Conservation (phyloP, 2,329 filamentous ascomycete species). For the Domatiomyces catenatus region DNA sequence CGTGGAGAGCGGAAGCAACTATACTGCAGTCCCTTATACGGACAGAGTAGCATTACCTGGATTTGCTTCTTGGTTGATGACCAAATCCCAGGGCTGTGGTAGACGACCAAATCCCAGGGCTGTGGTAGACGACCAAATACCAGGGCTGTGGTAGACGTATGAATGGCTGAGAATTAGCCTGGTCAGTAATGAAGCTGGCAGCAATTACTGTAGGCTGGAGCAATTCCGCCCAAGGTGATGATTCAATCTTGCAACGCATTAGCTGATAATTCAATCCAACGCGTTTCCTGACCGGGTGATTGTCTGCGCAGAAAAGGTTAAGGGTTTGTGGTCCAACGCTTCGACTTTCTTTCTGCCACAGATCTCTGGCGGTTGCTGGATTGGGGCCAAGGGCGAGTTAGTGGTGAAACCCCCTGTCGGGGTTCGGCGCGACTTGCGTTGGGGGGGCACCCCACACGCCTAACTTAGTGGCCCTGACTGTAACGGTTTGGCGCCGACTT, state of each 20-base stretch:
- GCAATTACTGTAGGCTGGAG: no score
- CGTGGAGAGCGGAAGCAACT: slow-evolving; percentile 15
- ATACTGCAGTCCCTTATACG: slow-evolving; percentile 20
- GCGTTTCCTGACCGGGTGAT: neutral
- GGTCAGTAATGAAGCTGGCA: no score
- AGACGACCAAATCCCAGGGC: slow-evolving; percentile 5
- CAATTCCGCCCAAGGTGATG: no score
- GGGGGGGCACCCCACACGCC: neutral
- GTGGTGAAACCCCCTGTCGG: neutral
- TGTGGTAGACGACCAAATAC: slow-evolving; percentile 15
- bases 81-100: slow-evolving; percentile 14
- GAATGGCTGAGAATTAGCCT: no score
- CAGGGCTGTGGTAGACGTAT: no score
- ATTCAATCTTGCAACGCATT: no score
- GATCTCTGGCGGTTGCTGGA: neutral
- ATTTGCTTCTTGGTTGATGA: slow-evolving; percentile 18
- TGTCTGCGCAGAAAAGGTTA: neutral
- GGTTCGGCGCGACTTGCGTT: neutral
- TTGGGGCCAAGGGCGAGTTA: neutral
- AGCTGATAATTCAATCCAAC: no score
- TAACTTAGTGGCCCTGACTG: neutral
- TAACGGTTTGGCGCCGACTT: neutral
- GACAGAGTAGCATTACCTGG: slow-evolving; percentile 15
- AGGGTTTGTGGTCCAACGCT: neutral
- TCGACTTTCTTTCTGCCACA: neutral